Conservation (phyloP, 2,329 filamentous ascomycete species). For the Zymoseptoria passerinii region DNA sequence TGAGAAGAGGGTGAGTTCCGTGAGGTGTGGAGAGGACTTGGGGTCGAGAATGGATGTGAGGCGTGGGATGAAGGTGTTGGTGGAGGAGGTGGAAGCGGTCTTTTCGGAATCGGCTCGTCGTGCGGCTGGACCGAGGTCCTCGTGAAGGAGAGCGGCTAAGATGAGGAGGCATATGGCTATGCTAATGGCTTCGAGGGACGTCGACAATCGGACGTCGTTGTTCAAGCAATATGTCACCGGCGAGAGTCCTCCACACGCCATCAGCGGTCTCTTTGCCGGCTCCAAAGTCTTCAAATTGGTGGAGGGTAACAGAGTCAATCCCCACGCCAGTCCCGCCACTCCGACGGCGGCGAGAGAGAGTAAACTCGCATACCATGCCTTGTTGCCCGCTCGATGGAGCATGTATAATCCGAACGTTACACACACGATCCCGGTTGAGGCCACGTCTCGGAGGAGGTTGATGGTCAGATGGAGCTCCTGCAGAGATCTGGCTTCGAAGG, state of each 20-base stretch:
- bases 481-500: constrained; percentile 3
- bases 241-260: constrained; percentile 3
- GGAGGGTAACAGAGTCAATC: constrained; percentile 2
- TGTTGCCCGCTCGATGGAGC: constrained; percentile 2
- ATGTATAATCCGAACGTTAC: constrained; percentile 7
- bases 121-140: background rate
- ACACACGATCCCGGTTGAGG: constrained; percentile 7
- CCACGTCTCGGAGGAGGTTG: constrained; percentile 7
- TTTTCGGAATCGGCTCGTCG: background rate
- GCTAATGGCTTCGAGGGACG: background rate
- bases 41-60: background rate
- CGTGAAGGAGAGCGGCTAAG: background rate
- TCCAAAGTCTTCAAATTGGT: background rate
- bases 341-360: background rate
- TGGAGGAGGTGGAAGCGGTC: background rate
- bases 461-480: constrained; percentile 5
- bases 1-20: background rate
- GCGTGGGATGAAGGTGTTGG: background rate
- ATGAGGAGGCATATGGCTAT: background rate
- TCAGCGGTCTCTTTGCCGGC: background rate
- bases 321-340: constrained; percentile 1
- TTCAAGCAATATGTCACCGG: constrained; percentile 1
- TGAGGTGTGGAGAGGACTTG: background rate
- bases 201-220: background rate
- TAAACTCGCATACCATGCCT: constrained; percentile 4